A percentile compares a stretch with the other conserved stretches of the same genome.
Conservation (phyloP, 75 land plant genomes). For the Ceratopteris richardii region DNA sequence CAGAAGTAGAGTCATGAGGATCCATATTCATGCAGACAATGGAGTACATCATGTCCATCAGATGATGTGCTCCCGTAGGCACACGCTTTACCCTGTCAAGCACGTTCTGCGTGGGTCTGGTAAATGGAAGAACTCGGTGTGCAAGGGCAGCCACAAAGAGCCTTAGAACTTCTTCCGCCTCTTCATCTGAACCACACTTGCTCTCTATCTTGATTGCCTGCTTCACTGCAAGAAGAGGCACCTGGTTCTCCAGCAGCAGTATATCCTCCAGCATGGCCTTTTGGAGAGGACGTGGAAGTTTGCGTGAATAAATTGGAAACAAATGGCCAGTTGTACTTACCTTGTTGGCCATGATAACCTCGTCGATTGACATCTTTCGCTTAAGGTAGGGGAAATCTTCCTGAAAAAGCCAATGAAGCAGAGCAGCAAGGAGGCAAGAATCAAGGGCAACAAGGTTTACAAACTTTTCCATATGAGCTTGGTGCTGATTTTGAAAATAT, state of each 20-base stretch:
- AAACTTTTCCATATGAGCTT: too few species aligned
- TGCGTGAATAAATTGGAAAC: too few species aligned
- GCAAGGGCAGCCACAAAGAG: slow-evolving; percentile 1
- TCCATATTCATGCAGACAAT: not conserved
- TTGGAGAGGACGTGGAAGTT: too few species aligned
- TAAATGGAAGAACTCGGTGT: not conserved
- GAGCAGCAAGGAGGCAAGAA: too few species aligned
- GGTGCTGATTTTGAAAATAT: too few species aligned
- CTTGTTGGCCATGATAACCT: too few species aligned
- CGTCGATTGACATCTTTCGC: too few species aligned
- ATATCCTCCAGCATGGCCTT: not conserved
- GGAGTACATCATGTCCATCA: not conserved
- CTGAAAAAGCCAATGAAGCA: too few species aligned
- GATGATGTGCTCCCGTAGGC: not conserved
- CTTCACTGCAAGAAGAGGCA: not conserved
- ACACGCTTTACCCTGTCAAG: not conserved
- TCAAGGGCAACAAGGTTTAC: too few species aligned
- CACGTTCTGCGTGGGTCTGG: not conserved
- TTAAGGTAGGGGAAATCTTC: too few species aligned
- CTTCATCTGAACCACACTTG: not conserved
- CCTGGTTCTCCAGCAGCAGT: slow-evolving; percentile 1
- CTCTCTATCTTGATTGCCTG: not conserved
- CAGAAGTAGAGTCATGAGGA: not conserved
- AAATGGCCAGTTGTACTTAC: too few species aligned
- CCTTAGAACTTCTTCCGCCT: not conserved